phyloP scores from a whole-genome alignment of 225 moss, liverwort and hornwort genomes.

The Pseudoscleropodium purum region DNA sequence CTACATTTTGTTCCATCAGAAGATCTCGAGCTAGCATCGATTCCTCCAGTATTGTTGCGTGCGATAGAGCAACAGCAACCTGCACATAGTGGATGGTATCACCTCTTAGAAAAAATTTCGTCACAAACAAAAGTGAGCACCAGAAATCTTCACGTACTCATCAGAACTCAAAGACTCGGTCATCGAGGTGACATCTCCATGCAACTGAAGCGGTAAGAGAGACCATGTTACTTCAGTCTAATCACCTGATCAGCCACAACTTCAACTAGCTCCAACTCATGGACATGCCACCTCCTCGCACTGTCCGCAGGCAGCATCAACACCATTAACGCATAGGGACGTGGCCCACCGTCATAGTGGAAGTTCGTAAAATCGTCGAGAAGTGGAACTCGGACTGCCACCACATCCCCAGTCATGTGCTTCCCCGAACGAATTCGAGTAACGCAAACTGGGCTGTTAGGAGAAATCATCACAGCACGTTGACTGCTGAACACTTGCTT shows the following conservation, averaged over 20 bases:
- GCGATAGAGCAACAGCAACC: constrained; percentile 92
- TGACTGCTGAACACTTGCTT: constrained; percentile 47
- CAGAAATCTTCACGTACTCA: not conserved
- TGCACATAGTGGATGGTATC: not conserved
- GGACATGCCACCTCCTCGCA: constrained; percentile 57
- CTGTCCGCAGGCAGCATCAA: constrained; percentile 49
- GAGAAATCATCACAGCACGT: constrained; percentile 35
- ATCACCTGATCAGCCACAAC: constrained; percentile 55
- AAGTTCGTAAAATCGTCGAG: constrained; percentile 25
- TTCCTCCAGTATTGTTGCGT: constrained; percentile 86
- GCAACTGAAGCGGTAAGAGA: not conserved
- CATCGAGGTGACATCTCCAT: not conserved
- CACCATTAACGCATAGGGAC: constrained; percentile 48
- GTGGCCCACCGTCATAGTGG: constrained; percentile 19
- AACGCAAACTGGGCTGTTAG: constrained; percentile 41
- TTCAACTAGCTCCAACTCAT: constrained; percentile 53
- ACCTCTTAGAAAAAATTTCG: not conserved
- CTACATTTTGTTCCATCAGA: constrained; percentile 78
- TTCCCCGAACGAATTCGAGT: constrained; percentile 25
- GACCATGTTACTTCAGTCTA: not conserved
- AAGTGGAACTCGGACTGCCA: constrained; percentile 49
- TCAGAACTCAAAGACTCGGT: not conserved
- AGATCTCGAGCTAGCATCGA: constrained; percentile 77
- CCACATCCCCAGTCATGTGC: constrained; percentile 40
- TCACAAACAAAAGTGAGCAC: not conserved